These are phyloP conservation scores for Rhytidiadelphus loreus DNA, from an alignment of 225 moss, liverwort and hornwort species.

Conservation along the genomic window DNA sequence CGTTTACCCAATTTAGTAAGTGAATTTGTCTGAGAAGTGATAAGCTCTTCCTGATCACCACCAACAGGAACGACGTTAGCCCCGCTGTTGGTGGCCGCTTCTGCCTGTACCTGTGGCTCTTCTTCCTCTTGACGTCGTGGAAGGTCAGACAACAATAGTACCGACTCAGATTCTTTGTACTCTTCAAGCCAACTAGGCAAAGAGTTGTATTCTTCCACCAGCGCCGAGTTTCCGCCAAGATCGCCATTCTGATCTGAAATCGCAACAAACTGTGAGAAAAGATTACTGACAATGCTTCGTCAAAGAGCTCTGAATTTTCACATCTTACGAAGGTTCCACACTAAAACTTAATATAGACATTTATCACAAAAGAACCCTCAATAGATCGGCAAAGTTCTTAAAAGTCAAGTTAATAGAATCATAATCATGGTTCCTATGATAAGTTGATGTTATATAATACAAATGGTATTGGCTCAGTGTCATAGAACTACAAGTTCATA, in stretches of 20 bases:
- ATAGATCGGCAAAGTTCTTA: background rate
- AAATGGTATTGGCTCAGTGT: background rate
- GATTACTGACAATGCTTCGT: background rate
- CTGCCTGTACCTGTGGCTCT: background rate
- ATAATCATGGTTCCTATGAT: background rate
- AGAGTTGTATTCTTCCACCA: conserved; percentile 35
- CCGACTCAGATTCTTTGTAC: conserved; percentile 15
- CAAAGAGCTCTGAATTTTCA: background rate
- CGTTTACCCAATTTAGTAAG: conserved; percentile 9
- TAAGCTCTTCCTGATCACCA: background rate
- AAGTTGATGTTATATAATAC: background rate
- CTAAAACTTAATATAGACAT: background rate
- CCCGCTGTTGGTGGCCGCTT: background rate
- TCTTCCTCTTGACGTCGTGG: background rate
- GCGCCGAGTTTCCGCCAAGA: background rate
- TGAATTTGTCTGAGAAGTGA: background rate
- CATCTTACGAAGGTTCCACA: background rate
- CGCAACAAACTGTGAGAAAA: background rate
- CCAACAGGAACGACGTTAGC: background rate
- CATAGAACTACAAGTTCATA: background rate
- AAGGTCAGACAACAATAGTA: conserved; percentile 18
- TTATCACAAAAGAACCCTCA: background rate
- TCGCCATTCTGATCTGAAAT: conserved; percentile 19
- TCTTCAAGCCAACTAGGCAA: conserved; percentile 62
- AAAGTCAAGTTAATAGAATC: background rate